phyloP scores from a whole-genome alignment of 106 monocot species.

The Apostasia shenzhenica region DNA sequence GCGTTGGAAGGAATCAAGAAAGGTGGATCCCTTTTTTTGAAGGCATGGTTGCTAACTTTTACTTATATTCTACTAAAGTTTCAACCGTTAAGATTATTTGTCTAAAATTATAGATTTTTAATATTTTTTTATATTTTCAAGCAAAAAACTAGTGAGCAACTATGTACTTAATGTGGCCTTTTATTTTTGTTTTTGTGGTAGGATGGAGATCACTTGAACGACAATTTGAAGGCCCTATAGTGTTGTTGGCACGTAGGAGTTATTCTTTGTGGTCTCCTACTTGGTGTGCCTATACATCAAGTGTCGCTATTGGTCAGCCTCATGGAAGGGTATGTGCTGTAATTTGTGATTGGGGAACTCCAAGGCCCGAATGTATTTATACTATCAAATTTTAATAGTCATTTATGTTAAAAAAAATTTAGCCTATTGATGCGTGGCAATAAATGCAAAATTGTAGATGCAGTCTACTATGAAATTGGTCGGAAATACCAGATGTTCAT shows the following conservation, averaged over 20 bases:
- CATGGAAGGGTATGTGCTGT: constrained; percentile 37
- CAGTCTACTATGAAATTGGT: no score
- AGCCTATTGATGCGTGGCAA: no score
- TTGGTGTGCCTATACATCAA: constrained; percentile 85
- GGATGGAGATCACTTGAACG: constrained; percentile 74
- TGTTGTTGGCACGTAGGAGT: constrained; percentile 31
- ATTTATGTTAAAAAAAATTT: no score
- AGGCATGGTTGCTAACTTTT: constrained; percentile 21
- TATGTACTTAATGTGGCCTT: not conserved
- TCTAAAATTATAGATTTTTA: not conserved
- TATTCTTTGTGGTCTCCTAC: constrained; percentile 70
- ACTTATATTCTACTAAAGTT: not conserved
- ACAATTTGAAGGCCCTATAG: constrained; percentile 66
- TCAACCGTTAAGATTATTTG: not conserved
- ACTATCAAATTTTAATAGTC: no score
- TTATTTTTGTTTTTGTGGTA: constrained; percentile 17
- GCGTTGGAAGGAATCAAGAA: constrained; percentile 43
- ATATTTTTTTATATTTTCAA: no score
- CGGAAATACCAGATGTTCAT: no score
- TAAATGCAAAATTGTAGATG: no score
- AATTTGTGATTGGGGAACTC: no score
- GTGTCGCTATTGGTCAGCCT: constrained; percentile 44
- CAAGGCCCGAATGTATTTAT: no score
- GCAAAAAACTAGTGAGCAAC: not conserved
- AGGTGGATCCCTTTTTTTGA: constrained; percentile 57